These are phyloP conservation scores for Ophidiomyces ophidiicola DNA, from an alignment of 2,329 filamentous ascomycete species.

Conservation along the genomic window DNA sequence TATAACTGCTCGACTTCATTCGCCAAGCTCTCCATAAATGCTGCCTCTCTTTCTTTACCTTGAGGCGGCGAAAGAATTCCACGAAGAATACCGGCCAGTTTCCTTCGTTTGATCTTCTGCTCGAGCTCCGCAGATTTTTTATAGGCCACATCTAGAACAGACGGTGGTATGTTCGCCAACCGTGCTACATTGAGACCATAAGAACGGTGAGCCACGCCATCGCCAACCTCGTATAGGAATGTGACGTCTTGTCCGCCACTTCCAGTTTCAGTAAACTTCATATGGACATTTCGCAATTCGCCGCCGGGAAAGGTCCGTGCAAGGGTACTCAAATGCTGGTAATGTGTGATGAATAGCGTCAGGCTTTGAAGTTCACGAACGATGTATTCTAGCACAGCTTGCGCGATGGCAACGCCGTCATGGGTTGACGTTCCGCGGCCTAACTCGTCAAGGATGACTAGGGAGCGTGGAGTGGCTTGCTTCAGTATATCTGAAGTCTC, in stretches of 20 bases:
- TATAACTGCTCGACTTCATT: constrained; percentile 35
- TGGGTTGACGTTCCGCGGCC: constrained; percentile 89
- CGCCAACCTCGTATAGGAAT: constrained; percentile 83
- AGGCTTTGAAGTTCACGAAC: constrained; percentile 62
- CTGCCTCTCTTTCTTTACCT: constrained; percentile 13
- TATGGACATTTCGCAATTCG: constrained; percentile 77
- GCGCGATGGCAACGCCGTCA: constrained; percentile 90
- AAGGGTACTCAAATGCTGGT: constrained; percentile 71
- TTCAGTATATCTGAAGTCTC: constrained; percentile 88
- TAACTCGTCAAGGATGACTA: constrained; percentile 90
- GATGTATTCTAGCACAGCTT: constrained; percentile 77
- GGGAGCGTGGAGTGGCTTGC: constrained; percentile 66
- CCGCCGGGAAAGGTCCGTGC: constrained; percentile 53
- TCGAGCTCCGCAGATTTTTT: constrained; percentile 71
- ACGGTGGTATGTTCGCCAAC: constrained; percentile 65
- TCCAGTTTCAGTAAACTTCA: constrained; percentile 60
- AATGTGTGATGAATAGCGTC: constrained; percentile 95
- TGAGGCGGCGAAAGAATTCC: constrained; percentile 17
- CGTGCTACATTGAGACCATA: constrained; percentile 91
- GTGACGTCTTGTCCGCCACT: constrained; percentile 59
- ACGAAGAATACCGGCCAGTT: constrained; percentile 37
- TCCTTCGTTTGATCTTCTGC: constrained; percentile 52
- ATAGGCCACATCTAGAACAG: constrained; percentile 67
- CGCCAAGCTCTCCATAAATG: constrained; percentile 29
- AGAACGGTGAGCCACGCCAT: constrained; percentile 82